A percentile compares a stretch with the other conserved stretches of the same genome.
Conservation (phyloP, 1,284 basidiomycete genomes). For the Gomphus sp. region DNA sequence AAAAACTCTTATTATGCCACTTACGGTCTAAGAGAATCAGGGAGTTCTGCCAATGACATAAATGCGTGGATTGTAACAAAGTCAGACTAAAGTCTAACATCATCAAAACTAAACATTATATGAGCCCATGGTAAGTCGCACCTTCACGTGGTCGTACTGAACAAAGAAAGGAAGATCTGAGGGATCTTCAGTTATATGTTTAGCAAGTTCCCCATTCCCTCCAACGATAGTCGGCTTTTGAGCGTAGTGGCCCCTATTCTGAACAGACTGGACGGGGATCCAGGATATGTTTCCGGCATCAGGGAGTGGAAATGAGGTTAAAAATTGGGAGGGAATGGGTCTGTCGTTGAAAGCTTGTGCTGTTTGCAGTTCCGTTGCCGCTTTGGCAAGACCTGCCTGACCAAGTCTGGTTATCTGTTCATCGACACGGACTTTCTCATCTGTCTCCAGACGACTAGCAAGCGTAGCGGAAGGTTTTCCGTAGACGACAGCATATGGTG, state of each 20-base stretch:
- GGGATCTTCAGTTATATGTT: conserved; percentile 67
- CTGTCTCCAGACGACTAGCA: conserved; percentile 71
- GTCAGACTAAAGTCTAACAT: conserved; percentile 56
- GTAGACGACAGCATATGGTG: conserved; percentile 62
- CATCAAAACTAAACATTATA: not conserved
- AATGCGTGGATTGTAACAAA: conserved; percentile 81
- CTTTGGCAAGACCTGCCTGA: conserved; percentile 69
- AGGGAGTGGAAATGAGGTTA: conserved; percentile 82
- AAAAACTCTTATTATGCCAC: conserved; percentile 20
- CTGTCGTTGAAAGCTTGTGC: conserved; percentile 85
- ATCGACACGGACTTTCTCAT: conserved; percentile 74
- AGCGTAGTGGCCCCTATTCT: conserved; percentile 38
- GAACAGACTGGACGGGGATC: conserved; percentile 85
- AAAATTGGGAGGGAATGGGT: conserved; percentile 73
- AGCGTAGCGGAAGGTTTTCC: conserved; percentile 89
- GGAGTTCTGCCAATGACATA: conserved; percentile 67
- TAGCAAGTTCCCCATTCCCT: conserved; percentile 35
- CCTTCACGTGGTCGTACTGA: conserved; percentile 84
- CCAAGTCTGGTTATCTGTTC: conserved; percentile 69
- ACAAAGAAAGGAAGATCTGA: conserved; percentile 77
- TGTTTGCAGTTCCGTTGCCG: conserved; percentile 61
- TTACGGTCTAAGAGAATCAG: conserved; percentile 68
- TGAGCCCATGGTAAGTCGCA: conserved; percentile 17
- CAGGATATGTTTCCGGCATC: conserved; percentile 86
- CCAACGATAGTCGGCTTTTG: conserved; percentile 14